Evolutionary conservation across 2,329 filamentous ascomycete genomes (phyloP).

Genomic region (Aspergillus pseudonomiae): DNA sequence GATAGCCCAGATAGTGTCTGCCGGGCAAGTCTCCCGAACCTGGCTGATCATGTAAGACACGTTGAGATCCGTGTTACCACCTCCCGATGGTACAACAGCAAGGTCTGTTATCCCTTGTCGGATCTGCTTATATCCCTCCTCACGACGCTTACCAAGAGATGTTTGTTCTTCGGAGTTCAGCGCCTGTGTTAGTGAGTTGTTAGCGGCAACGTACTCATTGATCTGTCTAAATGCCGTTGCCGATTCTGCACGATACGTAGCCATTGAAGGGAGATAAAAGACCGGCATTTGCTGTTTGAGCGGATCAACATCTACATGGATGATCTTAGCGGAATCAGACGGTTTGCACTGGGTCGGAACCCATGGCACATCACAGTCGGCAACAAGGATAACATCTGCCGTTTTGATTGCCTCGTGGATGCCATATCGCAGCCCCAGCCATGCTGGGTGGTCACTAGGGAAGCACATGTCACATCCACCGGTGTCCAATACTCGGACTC

Average conservation of each 20-base stretch:
- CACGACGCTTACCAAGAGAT: constrained; percentile 58
- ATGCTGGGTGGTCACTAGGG: constrained; percentile 54
- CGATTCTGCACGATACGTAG: constrained; percentile 69
- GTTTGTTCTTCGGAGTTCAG: constrained; percentile 45
- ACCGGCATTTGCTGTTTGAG: constrained; percentile 74
- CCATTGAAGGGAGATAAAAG: constrained; percentile 69
- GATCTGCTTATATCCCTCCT: constrained; percentile 60
- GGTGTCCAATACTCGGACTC: constrained; percentile 55
- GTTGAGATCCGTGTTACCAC: constrained; percentile 64
- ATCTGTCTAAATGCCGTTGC: constrained; percentile 70
- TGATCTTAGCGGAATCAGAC: constrained; percentile 58
- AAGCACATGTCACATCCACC: constrained; percentile 58
- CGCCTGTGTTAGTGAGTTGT: constrained; percentile 47
- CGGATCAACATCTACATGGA: constrained; percentile 69
- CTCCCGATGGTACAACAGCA: constrained; percentile 55
- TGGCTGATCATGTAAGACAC: constrained; percentile 60
- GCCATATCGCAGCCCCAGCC: constrained; percentile 73
- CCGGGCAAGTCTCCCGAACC: constrained; percentile 60
- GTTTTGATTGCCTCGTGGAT: constrained; percentile 71
- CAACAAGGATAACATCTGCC: constrained; percentile 80
- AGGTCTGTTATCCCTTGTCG: constrained; percentile 62
- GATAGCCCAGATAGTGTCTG: constrained; percentile 73
- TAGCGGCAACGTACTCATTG: constrained; percentile 59
- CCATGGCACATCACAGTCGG: constrained; percentile 93
- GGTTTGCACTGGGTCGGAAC: constrained; percentile 76